phyloP scores from a whole-genome alignment of 192 early-diverging fungal species.

The Nowakowskiella sp. region DNA sequence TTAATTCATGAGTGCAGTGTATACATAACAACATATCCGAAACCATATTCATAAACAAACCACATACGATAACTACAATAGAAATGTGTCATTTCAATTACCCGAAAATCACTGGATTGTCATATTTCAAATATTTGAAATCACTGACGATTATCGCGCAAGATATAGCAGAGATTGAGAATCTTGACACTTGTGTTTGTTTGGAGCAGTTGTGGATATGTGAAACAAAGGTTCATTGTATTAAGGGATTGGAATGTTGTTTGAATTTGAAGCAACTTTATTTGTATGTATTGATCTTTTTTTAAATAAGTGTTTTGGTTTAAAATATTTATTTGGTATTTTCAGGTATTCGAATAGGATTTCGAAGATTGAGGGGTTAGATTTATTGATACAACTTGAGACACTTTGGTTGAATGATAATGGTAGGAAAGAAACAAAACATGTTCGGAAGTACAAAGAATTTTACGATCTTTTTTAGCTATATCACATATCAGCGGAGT shows the following conservation, averaged over 20 bases:
- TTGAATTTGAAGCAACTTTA: constrained; percentile 35
- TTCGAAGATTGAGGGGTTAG: constrained; percentile 41
- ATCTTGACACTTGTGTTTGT: constrained; percentile 23
- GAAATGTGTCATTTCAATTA: constrained; percentile 57
- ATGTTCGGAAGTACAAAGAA: constrained; percentile 6
- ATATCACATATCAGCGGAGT: constrained; percentile 2
- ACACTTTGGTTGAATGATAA: constrained; percentile 48
- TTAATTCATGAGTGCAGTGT: too few species aligned
- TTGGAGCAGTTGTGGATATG: constrained; percentile 53
- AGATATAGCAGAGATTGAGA: constrained; percentile 38
- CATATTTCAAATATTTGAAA: constrained; percentile 29
- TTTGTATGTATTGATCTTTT: constrained; percentile 21
- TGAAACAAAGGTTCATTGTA: constrained; percentile 36
- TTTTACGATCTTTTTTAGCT: constrained; percentile 3
- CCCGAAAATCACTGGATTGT: constrained; percentile 26
- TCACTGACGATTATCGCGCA: constrained; percentile 50
- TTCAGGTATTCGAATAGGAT: constrained; percentile 45
- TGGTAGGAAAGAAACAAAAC: constrained; percentile 26
- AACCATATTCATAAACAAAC: constrained; percentile 7
- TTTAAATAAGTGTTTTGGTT: background rate
- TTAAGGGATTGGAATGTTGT: constrained; percentile 30
- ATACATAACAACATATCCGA: constrained; percentile 17
- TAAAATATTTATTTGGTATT: background rate
- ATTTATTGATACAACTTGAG: constrained; percentile 32
- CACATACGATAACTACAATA: constrained; percentile 19